Base-by-base conservation (phyloP, 139 green algal species). In the Edaphochlamys debaryana region DNA sequence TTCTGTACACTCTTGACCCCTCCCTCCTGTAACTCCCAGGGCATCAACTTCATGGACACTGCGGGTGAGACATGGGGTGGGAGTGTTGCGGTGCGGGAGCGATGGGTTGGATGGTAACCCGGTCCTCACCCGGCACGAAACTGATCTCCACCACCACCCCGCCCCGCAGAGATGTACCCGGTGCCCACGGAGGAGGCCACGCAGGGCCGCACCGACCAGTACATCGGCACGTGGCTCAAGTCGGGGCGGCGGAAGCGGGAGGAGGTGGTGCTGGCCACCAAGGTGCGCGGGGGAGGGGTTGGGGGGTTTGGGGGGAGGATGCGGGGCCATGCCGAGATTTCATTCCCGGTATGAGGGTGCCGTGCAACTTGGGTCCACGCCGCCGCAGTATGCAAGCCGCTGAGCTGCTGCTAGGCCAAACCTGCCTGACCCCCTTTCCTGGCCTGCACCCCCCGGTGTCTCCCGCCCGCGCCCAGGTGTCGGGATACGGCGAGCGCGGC, bases 11-110 rank as follows among this genome's bases (percentile, higher is more conserved):
- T 4, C 32, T 29, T 4, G 2, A 25, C 48, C 70, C 34, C 11
- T 0, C 45, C 34, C 27, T 32, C 1, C n/a, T 63, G 1, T 20
- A 42, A 20, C n/a, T 36, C 42, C 48, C 48, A 70, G 79, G 94
- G 92, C 17, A 69, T 98, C 41, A 98, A 98, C 88, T 98, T 98
- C 79, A 79, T 98, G 36, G 96, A 98, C 84, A 96, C 95, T 3
- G 95, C 93, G 29, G n/a, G n/a, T n/a, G 89, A 98, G 79, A 94
- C 97, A 67, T 63, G 56, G 25, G 56, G n/a, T n/a, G 56, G 23
- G 50, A 22, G 20, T 11, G 50, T 9, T n/a, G n/a, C n/a, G n/a
- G n/a, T n/a, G n/a, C n/a, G n/a, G n/a, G n/a, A n/a, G n/a, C n/a
- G n/a, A n/a, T n/a, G n/a, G n/a, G n/a, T n/a, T n/a, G n/a, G n/a